phyloP scores from a whole-genome alignment of 2,329 filamentous ascomycete genomes.

The Cladosporium colombiae region DNA sequence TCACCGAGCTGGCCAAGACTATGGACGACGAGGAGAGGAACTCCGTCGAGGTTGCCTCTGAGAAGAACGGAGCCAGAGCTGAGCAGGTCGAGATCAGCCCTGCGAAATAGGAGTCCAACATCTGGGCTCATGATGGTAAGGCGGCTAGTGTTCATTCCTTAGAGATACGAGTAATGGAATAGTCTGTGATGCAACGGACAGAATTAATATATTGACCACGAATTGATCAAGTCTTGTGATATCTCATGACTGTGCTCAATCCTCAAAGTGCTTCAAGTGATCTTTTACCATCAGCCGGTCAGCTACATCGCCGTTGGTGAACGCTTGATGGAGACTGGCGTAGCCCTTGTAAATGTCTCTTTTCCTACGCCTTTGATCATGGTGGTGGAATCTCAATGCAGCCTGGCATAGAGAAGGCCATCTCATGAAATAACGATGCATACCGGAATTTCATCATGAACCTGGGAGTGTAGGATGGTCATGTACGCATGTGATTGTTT shows the following conservation, averaged over 20 bases:
- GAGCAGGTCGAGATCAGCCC: conserved; percentile 19
- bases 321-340: background rate
- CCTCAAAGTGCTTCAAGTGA: background rate
- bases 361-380: background rate
- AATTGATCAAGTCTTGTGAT: background rate
- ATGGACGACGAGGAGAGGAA: conserved; percentile 18
- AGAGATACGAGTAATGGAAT: background rate
- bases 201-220: background rate
- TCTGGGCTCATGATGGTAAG: background rate
- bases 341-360: too few species aligned
- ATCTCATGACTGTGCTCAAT: background rate
- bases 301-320: background rate
- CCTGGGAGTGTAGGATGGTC: background rate
- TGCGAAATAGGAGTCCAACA: background rate
- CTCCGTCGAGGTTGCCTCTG: conserved; percentile 16
- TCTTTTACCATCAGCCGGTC: background rate
- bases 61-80: conserved; percentile 15
- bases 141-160: background rate
- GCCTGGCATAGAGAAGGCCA: background rate
- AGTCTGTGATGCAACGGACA: background rate
- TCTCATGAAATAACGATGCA: background rate
- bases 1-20: conserved; percentile 22
- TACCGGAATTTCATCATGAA: background rate
- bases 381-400: background rate
- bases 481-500: background rate